A percentile compares a stretch with the other conserved stretches of the same genome.
phyloP scores from a whole-genome alignment of 2,329 filamentous ascomycete genomes.

The Chrysoporthe cubensis region DNA sequence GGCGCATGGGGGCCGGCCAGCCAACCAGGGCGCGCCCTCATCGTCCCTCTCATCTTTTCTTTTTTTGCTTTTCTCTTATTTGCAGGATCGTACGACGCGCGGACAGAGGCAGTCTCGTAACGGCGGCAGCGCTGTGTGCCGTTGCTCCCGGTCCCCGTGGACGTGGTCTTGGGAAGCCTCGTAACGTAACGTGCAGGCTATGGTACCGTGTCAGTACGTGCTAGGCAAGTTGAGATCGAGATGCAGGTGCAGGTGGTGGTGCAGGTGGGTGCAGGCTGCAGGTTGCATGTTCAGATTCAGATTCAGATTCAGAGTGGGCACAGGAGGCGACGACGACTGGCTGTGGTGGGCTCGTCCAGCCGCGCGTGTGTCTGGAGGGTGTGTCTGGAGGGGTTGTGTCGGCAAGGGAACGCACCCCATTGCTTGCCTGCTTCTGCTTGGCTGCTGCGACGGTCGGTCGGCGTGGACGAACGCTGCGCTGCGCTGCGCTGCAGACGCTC shows the following conservation, averaged over 20 bases:
- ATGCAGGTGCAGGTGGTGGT: neutral
- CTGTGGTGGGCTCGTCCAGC: neutral
- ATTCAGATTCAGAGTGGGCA: neutral
- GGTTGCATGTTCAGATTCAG: neutral
- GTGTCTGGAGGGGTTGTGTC: neutral
- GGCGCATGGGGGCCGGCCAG: too few relatives aligned
- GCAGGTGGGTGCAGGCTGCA: neutral
- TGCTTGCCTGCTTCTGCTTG: too few relatives aligned
- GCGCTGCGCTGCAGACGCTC: too few relatives aligned
- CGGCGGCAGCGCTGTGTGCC: neutral
- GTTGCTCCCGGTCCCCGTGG: neutral
- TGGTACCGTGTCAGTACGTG: too few relatives aligned
- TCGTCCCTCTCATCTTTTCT: neutral
- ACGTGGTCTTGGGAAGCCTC: neutral
- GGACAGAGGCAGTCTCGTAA: neutral
- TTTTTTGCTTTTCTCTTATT: neutral
- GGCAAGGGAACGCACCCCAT: too few relatives aligned
- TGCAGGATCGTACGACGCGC: neutral
- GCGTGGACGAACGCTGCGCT: too few relatives aligned
- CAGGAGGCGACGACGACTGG: neutral
- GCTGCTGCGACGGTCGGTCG: too few relatives aligned
- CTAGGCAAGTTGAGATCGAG: neutral
- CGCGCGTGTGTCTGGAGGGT: constrained; percentile 3
- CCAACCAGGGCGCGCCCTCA: too few relatives aligned
- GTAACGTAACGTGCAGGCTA: too few relatives aligned